Evolutionary conservation across 1,284 basidiomycete species (phyloP), one percentile per base, ranked within the genome.

Genomic region (Fomes fomentarius): DNA sequence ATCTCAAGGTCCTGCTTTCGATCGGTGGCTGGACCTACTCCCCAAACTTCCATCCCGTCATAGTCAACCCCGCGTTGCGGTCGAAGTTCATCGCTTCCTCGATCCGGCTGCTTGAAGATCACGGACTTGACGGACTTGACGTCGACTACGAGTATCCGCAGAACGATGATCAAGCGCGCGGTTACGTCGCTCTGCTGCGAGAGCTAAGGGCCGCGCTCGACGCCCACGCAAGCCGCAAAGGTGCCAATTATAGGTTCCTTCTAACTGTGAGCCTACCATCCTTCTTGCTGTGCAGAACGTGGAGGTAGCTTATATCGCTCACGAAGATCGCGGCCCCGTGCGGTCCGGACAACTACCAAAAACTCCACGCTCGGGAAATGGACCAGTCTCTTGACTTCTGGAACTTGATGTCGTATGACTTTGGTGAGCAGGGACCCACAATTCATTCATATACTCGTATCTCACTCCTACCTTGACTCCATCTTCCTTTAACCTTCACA

Each of bases 351-450:
- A 86, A 97, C 65, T 94, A 94, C 73, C 76, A 87, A 68, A 87
- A 87, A 59, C 77, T 98, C 6, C 79, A 86, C 52, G 78, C 94
- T 34, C 73, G 70, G 21, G 92, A 91, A 57, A 98, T 99, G 96
- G 91, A 96, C 69, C 79, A 78, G 56, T 83, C 77, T 56, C 85
- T 99, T 24, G 92, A 95, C 65, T 95, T 97, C 69, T 98, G 95
- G 96, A 98, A 98, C 70, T 75, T 99, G 70, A 99, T 99, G 97
- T 86, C 93, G 1, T 91, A 92, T 59, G 89, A 92, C 66, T 92
- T 88, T 64, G 81, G 89, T 89, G 57, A 59, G 85, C 72, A n/a
- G 11, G 17, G 12, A 31, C 21, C 22, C 45, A 45, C 43, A 33
- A 22, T 21, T 17, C 11, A 19, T 37, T 54, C 15, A 45, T 40